Base-by-base conservation (phyloP, 805 yeast genomes). In the Wickerhamomyces bovis region DNA sequence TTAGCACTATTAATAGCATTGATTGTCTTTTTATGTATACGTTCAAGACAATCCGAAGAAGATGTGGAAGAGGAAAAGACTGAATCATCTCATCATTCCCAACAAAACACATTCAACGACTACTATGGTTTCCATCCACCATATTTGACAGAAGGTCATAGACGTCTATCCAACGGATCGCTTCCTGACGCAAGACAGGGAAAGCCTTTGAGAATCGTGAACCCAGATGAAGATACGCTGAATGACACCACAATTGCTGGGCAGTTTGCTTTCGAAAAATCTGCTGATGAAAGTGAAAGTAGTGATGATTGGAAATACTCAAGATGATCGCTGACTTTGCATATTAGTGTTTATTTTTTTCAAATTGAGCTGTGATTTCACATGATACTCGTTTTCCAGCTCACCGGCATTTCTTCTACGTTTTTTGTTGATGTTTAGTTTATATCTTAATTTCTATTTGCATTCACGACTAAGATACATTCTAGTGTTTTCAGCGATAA, bases 111-210 rank as follows among this genome's bases (percentile, higher is more conserved):
- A 35, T 16, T 38, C 13, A 35, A 42, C 19, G 39, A 44, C 7
- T 47, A 38, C 39, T 44, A 44, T 25, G 38, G 44, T 42, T 23
- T 30, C 19, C 21, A 16, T 9, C 21, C 38, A 10, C 21, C 21
- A 16, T 19, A 16, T 33, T 9, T 18, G 13, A 47, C 42, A 40
- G 49, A 52, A 26, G 78, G 78, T 19, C 69, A 77, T 42, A 67
- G 78, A 50, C 68, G 79, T 49, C 66, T 77, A 48, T 75, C 81
- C 56, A 71, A 77, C 50, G 79, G 81, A 16, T 76, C 81, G 11
- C 60, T 78, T 45, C 82, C 80, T 2, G 81, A 77, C 55, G 76
- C 76, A 6, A 64, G 76, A 50, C 62, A 51, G 23, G 59, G 55
- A 33, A 75, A 77, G 38, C 69, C 77, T 4, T 62, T 78, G 49